Percentiles rank a stretch among this genome's conserved stretches.
These are phyloP conservation scores for Triangularia setosa DNA, from an alignment of 2,329 filamentous ascomycete species.

Conservation along the genomic window DNA sequence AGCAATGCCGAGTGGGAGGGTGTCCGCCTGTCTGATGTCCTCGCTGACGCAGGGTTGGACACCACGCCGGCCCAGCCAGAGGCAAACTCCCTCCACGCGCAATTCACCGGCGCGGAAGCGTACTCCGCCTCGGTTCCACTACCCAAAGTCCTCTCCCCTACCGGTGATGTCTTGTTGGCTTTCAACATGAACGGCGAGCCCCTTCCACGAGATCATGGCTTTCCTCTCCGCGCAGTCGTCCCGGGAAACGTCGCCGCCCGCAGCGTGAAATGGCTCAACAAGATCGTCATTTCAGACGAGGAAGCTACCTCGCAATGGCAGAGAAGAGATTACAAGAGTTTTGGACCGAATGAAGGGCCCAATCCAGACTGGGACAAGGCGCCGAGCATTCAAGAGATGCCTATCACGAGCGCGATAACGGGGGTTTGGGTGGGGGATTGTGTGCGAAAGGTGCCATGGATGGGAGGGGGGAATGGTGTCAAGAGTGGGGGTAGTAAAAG, in stretches of 20 bases:
- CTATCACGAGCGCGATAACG: constrained; percentile 65
- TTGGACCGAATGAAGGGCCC: constrained; percentile 57
- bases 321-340: constrained; percentile 64
- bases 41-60: constrained; percentile 51
- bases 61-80: constrained; percentile 26
- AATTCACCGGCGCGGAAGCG: constrained; percentile 57
- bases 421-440: constrained; percentile 41
- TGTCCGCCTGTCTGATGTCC: constrained; percentile 51
- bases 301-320: constrained; percentile 65
- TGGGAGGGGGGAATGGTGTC: constrained; percentile 1
- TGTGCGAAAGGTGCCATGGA: constrained; percentile 24
- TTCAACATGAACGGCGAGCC: constrained; percentile 64
- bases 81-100: constrained; percentile 45
- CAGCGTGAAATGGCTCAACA: constrained; percentile 66
- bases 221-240: constrained; percentile 58
- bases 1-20: constrained; percentile 58
- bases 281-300: constrained; percentile 61
- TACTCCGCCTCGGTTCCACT: constrained; percentile 61
- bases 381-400: constrained; percentile 64
- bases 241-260: constrained; percentile 64
- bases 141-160: constrained; percentile 53
- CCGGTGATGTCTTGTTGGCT: constrained; percentile 62
- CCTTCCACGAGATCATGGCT: constrained; percentile 63
- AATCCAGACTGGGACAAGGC: constrained; percentile 60
- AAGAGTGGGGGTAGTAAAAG: background rate